phyloP scores from a whole-genome alignment of 495 filamentous ascomycete species.

The Amphirosellinia nigrospora region DNA sequence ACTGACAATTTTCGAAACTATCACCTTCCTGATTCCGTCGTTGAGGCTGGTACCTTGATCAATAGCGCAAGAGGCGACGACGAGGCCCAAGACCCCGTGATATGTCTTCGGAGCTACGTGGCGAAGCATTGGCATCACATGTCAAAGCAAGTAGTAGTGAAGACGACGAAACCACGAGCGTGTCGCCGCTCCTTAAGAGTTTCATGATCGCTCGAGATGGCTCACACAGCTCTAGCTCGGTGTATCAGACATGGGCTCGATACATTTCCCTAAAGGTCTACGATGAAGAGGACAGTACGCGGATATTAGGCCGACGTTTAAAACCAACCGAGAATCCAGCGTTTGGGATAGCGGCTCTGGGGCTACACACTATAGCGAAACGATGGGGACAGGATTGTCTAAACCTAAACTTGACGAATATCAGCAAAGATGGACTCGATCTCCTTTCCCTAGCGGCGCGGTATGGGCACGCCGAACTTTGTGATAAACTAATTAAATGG shows the following conservation, averaged over 20 bases:
- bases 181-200: neutral
- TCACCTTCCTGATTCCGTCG: neutral
- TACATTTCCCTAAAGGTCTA: neutral
- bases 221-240: neutral
- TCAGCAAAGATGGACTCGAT: neutral
- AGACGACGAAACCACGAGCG: neutral
- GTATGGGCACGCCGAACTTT: neutral
- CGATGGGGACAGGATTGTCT: conserved; percentile 10
- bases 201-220: conserved; percentile 10
- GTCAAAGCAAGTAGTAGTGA: neutral
- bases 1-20: neutral
- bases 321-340: neutral
- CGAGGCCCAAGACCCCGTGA: neutral
- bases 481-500: neutral
- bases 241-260: neutral
- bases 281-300: no score
- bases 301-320: no score
- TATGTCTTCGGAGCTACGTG: neutral
- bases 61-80: neutral
- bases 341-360: neutral
- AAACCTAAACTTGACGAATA: neutral
- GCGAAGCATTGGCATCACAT: neutral
- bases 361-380: neutral
- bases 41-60: neutral
- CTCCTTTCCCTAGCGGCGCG: neutral